Evolutionary conservation across 2,329 filamentous ascomycete species (phyloP), one percentile per base, ranked within the genome.

Genomic region (Capronia coronata): DNA sequence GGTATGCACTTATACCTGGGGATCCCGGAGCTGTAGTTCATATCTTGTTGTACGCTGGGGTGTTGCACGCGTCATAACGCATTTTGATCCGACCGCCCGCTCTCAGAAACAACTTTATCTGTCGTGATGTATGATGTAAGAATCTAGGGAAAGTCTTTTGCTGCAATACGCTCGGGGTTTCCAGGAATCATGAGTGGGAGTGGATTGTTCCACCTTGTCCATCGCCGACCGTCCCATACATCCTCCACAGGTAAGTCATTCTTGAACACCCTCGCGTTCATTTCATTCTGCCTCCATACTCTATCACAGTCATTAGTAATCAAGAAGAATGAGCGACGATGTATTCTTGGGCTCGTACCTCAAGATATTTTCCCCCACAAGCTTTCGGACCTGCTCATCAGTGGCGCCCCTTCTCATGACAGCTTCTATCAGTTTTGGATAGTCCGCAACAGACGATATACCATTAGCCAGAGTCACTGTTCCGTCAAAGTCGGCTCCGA

Each of bases 401-500:
- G 67, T 68, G 1, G 67, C 68, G 1, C 69, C 69, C 7, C 67
- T 61, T 29, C 69, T 64, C 5, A 71, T 52, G 0, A 70, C 64
- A 1, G 62, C 65, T 39, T 64, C 46, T 10, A 69, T 49, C 7
- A 69, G 51, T 5, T 35, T 45, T 1, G 69, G 68, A 49, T 67
- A 70, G 27, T 66, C 53, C 19, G 58, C 48, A 29, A 59, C 53
- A n/a, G 49, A 51, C 32, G 56, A 27, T n/a, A 66, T 68, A 8
- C 68, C 67, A 18, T 63, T 43, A 22, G 53, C 50, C 62, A 53
- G 66, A 66, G 49, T 69, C 67, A 4, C 61, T 9, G 52, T 65
- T 2, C 80, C 91, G 64, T 96, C 89, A 64, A 89, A 95, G 65
- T 96, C 91, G 42, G 84, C 88, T 0, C 90, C 91, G n/a, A 96